Base-by-base conservation (phyloP, 2,329 filamentous ascomycete genomes). In the Stagonosporopsis rhizophila region DNA sequence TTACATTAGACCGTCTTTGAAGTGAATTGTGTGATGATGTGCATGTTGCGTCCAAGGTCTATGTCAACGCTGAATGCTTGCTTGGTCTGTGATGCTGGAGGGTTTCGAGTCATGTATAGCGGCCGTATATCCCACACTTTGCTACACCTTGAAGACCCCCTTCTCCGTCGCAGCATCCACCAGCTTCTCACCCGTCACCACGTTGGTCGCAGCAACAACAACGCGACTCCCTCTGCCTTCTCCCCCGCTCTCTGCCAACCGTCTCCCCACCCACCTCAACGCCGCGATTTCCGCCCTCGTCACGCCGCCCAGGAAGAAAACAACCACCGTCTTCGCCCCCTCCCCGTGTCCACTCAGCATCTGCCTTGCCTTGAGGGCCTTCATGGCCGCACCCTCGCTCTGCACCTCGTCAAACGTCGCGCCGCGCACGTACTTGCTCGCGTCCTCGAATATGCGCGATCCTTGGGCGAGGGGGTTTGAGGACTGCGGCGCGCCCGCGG, bases 301-400 rank as follows among this genome's bases (percentile, higher is more conserved):
- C 52, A 99, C 90, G 2, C 95, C 96, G n/a, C 95, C 95, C 17
- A 99, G 80, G 77, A 98, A 98, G 66, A 98, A 96, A n/a, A 99
- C 88, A 70, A 97, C 91, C 0, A 96, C 89, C 0, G 90, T 94
- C 80, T 96, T 96, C 19, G 85, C 85, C 22, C 50, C 66, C 52
- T 75, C 73, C 6, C 63, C 65, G 17, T 71, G 66, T 0, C 92
- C 91, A 42, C 91, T 91, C 35, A 99, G 80, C 23, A 96, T 85
- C 58, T 91, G 89, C 53, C 92, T 84, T 15, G 94, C 94, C 68
- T 94, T 93, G 28, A 94, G 87, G 1, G 93, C 92, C 74, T 95
- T 96, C 71, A 97, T 93, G 2, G 27, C 45, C 11, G 42, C 47
- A 69, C 96, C 91, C 2, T 93, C 93, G 68, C 91, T 94, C 72